Evolutionary conservation across 306 rosid genomes (phyloP).

Genomic region (Pueraria montana): DNA sequence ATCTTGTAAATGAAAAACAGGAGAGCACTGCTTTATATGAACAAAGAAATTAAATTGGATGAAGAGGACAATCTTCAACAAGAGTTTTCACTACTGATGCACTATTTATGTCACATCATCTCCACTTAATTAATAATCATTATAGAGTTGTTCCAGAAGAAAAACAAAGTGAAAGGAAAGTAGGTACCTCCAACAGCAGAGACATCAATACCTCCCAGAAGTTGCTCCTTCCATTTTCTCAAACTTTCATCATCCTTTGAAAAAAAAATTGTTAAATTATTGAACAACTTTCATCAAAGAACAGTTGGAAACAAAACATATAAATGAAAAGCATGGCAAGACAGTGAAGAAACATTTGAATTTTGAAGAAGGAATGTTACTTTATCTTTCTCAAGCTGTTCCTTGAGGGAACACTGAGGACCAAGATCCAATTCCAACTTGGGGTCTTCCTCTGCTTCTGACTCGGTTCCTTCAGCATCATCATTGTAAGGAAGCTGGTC

Average conservation of each 20-base stretch:
- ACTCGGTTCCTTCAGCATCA: constrained; percentile 49
- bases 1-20: background rate
- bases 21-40: background rate
- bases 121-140: background rate
- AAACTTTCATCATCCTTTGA: constrained; percentile 86
- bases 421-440: constrained; percentile 74
- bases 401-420: constrained; percentile 89
- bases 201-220: constrained; percentile 84
- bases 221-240: constrained; percentile 93
- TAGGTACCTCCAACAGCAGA: constrained; percentile 78
- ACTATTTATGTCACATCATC: constrained; percentile 17
- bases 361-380: constrained; percentile 45
- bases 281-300: background rate
- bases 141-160: background rate
- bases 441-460: constrained; percentile 62
- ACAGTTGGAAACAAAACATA: background rate
- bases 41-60: constrained; percentile 21
- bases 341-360: constrained; percentile 22
- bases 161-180: background rate
- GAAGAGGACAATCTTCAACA: constrained; percentile 5
- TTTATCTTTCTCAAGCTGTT: constrained; percentile 92
- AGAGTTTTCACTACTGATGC: constrained; percentile 24
- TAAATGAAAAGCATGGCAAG: background rate
- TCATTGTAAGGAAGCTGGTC: constrained; percentile 37
- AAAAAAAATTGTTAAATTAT: background rate